Evolutionary conservation across 208 protist species (phyloP), one percentile per base, ranked within the genome.

Genomic region (Wallacemonas collosoma): DNA sequence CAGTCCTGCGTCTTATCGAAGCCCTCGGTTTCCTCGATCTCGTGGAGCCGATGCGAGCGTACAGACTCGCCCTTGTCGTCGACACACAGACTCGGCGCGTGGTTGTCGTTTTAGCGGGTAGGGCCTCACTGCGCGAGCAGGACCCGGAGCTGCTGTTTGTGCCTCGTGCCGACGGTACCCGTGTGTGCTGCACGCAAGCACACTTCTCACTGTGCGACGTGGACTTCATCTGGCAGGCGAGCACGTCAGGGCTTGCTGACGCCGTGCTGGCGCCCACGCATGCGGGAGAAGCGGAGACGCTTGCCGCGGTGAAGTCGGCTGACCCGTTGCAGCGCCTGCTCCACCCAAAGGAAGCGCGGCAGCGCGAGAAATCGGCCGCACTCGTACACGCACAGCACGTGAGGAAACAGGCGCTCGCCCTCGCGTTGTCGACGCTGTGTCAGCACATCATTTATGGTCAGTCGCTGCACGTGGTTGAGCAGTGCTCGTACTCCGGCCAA

Each of bases 361-460:
- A 17, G 12, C 11, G 12, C 6, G 64, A 17, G 36, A 14, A 39
- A 6, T 15, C 43, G 9, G 47, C 35, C 35, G n/a, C 9, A 11
- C 38, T 3, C 12, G 60, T 0, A 0, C n/a, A 45, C 14, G 60
- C 40, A 15, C 4, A 4, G 40, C 55, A 61, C n/a, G 55, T 71
- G 55, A 36, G 76, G 4, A 45, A 75, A 17, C 9, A 40, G 9
- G 75, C 75, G 3, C 50, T 85, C 38, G 68, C 64, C 2, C 50
- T 67, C 9, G 81, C 83, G 0, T 39, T 93, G 58, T 50, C 47
- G 12, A 72, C 73, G 15, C 72, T 94, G 4, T 76, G 73, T 5
- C 69, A 79, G n/a, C 72, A 83, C 57, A 73, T 94, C 11, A 67
- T 77, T n/a, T 94, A 94, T 68, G 89, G 86, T 2, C 71, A 73